These are phyloP conservation scores for Debaryomycetaceae sp. DNA, from an alignment of 1,139 yeast genomes.

Conservation along the genomic window DNA sequence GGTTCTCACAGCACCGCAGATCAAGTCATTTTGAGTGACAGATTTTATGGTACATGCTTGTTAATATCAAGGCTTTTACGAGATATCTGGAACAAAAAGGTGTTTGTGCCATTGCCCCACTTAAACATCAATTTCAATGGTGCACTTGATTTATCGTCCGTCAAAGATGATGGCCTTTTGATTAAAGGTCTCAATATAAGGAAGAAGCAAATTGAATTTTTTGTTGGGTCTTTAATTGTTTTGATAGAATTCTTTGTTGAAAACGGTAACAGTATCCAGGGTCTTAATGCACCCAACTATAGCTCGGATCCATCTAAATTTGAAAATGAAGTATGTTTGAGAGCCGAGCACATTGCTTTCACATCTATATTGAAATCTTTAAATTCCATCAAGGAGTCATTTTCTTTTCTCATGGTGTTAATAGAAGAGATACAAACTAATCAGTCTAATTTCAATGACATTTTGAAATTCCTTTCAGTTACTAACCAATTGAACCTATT, in stretches of 20 bases:
- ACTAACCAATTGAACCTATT: constrained; percentile 68
- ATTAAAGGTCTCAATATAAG: constrained; percentile 47
- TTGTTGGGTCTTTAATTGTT: constrained; percentile 63
- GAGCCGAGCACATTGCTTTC: constrained; percentile 90
- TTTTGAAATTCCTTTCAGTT: constrained; percentile 64
- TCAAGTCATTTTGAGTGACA: constrained; percentile 81
- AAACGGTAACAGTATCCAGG: constrained; percentile 61
- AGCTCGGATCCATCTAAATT: constrained; percentile 47
- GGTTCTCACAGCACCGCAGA: constrained; percentile 47
- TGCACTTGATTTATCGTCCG: constrained; percentile 35
- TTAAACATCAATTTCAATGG: constrained; percentile 42
- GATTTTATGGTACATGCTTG: constrained; percentile 88
- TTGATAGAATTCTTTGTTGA: constrained; percentile 56
- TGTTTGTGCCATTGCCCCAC: constrained; percentile 51
- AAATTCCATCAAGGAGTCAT: constrained; percentile 80
- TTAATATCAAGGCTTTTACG: constrained; percentile 75
- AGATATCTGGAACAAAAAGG: constrained; percentile 71
- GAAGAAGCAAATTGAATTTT: constrained; percentile 58
- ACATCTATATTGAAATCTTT: constrained; percentile 74
- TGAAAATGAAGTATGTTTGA: constrained; percentile 66
- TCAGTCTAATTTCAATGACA: constrained; percentile 49
- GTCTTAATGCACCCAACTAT: constrained; percentile 51
- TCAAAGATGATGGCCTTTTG: constrained; percentile 47
- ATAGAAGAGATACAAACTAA: constrained; percentile 66
- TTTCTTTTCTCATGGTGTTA: constrained; percentile 79